These are phyloP conservation scores for Naganishia cerealis DNA, from an alignment of 1,284 basidiomycete species.

Conservation along the genomic window DNA sequence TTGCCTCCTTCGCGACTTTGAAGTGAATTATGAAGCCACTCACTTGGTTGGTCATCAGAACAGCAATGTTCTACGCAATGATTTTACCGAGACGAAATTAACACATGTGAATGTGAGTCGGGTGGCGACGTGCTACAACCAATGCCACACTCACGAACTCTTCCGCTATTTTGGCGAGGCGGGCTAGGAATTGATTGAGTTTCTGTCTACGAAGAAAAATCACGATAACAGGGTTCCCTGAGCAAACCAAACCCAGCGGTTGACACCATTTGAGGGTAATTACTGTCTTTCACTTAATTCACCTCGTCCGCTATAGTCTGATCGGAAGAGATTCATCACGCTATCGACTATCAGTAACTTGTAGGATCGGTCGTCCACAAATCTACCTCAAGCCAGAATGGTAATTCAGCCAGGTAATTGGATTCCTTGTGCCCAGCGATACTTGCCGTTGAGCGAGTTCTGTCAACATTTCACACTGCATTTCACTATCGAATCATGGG, in stretches of 20 bases:
- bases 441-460: conserved; percentile 51
- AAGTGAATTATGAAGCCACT: conserved; percentile 46
- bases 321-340: conserved; percentile 92
- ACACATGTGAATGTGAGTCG: too few relatives aligned
- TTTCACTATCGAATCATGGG: conserved; percentile 37
- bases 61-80: conserved; percentile 64
- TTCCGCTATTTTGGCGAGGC: conserved; percentile 84
- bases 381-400: conserved; percentile 37
- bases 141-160: conserved; percentile 62
- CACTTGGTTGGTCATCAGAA: conserved; percentile 88
- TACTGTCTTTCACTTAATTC: conserved; percentile 90
- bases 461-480: conserved; percentile 51
- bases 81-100: background rate
- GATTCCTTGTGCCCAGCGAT: background rate
- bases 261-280: conserved; percentile 35
- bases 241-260: background rate
- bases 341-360: conserved; percentile 66
- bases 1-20: background rate
- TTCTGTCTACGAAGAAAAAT: conserved; percentile 44
- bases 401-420: background rate
- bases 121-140: background rate
- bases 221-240: background rate
- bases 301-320: conserved; percentile 86
- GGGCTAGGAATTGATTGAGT: conserved; percentile 76
- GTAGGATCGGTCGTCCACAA: conserved; percentile 54